Evolutionary conservation across 495 filamentous ascomycete species (phyloP).

Genomic region (Penicillium macrosclerotiorum): DNA sequence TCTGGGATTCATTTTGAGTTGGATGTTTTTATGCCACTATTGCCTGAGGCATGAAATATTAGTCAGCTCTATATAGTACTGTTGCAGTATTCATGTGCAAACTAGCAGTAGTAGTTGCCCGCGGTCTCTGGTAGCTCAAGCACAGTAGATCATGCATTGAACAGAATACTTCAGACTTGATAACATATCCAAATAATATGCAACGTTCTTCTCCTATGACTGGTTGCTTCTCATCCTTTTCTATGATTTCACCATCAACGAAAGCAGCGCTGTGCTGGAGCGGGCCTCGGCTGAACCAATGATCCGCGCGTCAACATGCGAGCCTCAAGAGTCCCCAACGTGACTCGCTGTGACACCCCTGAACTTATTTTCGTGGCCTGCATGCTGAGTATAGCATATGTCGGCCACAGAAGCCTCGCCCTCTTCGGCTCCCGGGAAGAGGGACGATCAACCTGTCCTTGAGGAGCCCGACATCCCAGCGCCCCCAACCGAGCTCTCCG

Average conservation of each 20-base stretch:
- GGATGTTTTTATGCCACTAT: conserved; percentile 10
- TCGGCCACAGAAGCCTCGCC: conserved; percentile 32
- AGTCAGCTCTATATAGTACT: conserved; percentile 13
- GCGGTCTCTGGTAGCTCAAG: too few relatives aligned
- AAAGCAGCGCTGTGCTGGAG: not conserved
- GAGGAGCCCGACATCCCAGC: conserved; percentile 12
- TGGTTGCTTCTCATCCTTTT: too few relatives aligned
- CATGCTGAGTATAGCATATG: conserved; percentile 39
- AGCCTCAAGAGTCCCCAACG: conserved; percentile 19
- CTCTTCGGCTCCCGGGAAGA: conserved; percentile 25
- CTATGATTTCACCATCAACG: too few relatives aligned
- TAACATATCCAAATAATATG: not conserved
- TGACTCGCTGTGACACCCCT: conserved; percentile 6
- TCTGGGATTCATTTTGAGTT: conserved; percentile 5
- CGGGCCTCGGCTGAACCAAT: conserved; percentile 24
- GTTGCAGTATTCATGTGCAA: not conserved
- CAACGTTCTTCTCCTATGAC: not conserved
- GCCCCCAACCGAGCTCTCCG: conserved; percentile 13
- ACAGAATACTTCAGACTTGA: not conserved
- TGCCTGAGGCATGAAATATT: conserved; percentile 16
- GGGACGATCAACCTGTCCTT: conserved; percentile 22
- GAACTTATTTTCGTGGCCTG: conserved; percentile 53
- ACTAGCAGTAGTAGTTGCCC: not conserved
- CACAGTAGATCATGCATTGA: too few relatives aligned
- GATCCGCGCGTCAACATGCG: conserved; percentile 29